Conservation (phyloP, 1,284 basidiomycete genomes). For the Polyporus tsugae region DNA sequence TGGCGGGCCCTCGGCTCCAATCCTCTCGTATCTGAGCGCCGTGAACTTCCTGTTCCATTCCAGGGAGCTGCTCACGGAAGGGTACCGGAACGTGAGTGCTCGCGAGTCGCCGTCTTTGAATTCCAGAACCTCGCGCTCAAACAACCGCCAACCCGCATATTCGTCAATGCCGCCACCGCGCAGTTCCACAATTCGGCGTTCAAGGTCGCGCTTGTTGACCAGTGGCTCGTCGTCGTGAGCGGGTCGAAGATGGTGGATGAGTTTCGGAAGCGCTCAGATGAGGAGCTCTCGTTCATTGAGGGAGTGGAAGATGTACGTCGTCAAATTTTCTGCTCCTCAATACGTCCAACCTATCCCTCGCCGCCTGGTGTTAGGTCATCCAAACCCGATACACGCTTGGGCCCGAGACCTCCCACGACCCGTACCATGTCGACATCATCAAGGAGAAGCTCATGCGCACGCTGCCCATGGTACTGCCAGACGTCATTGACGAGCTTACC, state of each 20-base stretch:
- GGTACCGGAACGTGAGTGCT: constrained; percentile 41
- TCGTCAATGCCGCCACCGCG: not conserved
- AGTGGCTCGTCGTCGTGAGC: constrained; percentile 51
- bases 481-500: constrained; percentile 39
- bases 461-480: constrained; percentile 35
- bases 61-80: constrained; percentile 37
- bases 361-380: not conserved
- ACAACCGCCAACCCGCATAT: not conserved
- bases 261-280: constrained; percentile 47
- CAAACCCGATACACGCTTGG: constrained; percentile 37
- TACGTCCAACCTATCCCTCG: not conserved
- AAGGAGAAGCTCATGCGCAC: constrained; percentile 36
- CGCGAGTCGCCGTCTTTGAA: too few relatives aligned
- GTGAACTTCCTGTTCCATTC: constrained; percentile 31
- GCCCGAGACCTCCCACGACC: constrained; percentile 31
- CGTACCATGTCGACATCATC: constrained; percentile 40
- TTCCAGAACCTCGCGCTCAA: not conserved
- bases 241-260: constrained; percentile 49
- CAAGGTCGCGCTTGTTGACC: constrained; percentile 47
- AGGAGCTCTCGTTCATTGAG: constrained; percentile 46
- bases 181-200: constrained; percentile 48
- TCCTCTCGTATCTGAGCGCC: constrained; percentile 38
- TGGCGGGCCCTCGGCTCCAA: not conserved
- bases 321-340: constrained; percentile 41
- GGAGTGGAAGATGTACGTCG: constrained; percentile 45